Conservation (phyloP, 371 early-diverging fungal species). For the Batkoa obscura region DNA sequence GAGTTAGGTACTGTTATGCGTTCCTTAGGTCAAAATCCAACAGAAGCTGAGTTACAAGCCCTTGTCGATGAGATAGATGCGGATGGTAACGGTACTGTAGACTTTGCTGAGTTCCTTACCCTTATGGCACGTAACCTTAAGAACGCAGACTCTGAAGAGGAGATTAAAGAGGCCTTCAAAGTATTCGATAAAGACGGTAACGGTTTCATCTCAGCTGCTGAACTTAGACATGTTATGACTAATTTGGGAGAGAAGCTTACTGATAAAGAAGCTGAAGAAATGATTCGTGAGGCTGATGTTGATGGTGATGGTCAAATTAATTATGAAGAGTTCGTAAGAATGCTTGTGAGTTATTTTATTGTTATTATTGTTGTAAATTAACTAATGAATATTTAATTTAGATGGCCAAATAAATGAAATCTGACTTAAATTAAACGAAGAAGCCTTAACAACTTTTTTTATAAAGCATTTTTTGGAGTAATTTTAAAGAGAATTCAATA, state of each 20-base stretch:
- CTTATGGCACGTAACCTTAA: slow-evolving; percentile 75
- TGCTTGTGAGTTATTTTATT: slow-evolving; percentile 27
- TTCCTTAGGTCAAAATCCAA: slow-evolving; percentile 62
- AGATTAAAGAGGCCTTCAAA: slow-evolving; percentile 70
- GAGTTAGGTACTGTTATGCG: slow-evolving; percentile 83
- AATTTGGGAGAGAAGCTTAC: slow-evolving; percentile 67
- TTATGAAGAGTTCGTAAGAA: slow-evolving; percentile 82
- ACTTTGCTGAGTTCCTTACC: slow-evolving; percentile 75
- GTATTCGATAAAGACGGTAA: slow-evolving; percentile 78
- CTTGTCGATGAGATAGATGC: slow-evolving; percentile 81
- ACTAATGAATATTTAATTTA: not conserved
- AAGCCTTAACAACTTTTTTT: no score
- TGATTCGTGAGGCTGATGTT: slow-evolving; percentile 67
- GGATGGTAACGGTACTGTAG: slow-evolving; percentile 77
- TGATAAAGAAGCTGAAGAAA: slow-evolving; percentile 64
- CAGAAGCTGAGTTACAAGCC: slow-evolving; percentile 51
- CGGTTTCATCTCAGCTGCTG: slow-evolving; percentile 63
- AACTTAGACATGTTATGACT: slow-evolving; percentile 64
- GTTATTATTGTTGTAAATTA: not conserved
- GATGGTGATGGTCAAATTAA: slow-evolving; percentile 73
- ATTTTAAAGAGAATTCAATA: no score
- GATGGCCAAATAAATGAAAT: slow-evolving; percentile 6
- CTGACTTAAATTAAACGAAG: not conserved
- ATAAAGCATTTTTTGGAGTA: no score
- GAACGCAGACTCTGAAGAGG: slow-evolving; percentile 54